Evolutionary conservation across 2,329 filamentous ascomycete genomes (phyloP).

Genomic region (Dactylonectria estremocensis): DNA sequence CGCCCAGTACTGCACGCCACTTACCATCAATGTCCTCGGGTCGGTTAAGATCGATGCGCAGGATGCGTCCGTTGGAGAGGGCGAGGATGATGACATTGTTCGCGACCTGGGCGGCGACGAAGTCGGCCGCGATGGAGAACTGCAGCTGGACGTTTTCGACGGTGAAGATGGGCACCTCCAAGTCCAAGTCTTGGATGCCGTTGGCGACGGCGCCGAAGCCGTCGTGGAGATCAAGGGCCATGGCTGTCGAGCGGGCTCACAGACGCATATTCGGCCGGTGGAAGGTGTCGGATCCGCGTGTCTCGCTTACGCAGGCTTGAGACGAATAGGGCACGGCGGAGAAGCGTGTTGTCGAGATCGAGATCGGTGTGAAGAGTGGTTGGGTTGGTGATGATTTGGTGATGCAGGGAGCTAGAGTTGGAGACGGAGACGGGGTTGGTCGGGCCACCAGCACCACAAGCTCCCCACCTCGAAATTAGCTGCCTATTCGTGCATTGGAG

Average conservation of each 20-base stretch:
- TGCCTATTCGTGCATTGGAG: constrained; percentile 30
- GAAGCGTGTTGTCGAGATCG: background rate
- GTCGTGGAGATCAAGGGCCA: constrained; percentile 62
- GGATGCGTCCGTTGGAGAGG: constrained; percentile 90
- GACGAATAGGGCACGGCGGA: background rate
- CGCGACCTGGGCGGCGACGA: constrained; percentile 95
- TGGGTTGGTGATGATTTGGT: constrained; percentile 3
- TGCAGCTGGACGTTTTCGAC: constrained; percentile 93
- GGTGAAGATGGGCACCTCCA: constrained; percentile 90
- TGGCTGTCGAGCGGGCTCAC: constrained; percentile 43
- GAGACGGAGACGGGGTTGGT: constrained; percentile 21
- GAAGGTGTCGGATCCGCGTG: constrained; percentile 4
- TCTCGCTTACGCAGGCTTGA: background rate
- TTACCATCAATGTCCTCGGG: constrained; percentile 94
- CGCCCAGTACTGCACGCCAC: constrained; percentile 30
- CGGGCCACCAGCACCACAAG: constrained; percentile 22
- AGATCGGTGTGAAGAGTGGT: constrained; percentile 11
- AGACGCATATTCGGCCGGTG: constrained; percentile 41
- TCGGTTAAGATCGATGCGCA: constrained; percentile 94
- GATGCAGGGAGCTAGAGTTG: constrained; percentile 29
- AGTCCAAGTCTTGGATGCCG: constrained; percentile 67
- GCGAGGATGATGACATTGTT: constrained; percentile 97
- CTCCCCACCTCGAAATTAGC: constrained; percentile 37
- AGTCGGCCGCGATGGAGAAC: constrained; percentile 95
- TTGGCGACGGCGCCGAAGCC: constrained; percentile 79